Base-by-base conservation (phyloP, 192 early-diverging fungal genomes). In the Piromyces finnis region DNA sequence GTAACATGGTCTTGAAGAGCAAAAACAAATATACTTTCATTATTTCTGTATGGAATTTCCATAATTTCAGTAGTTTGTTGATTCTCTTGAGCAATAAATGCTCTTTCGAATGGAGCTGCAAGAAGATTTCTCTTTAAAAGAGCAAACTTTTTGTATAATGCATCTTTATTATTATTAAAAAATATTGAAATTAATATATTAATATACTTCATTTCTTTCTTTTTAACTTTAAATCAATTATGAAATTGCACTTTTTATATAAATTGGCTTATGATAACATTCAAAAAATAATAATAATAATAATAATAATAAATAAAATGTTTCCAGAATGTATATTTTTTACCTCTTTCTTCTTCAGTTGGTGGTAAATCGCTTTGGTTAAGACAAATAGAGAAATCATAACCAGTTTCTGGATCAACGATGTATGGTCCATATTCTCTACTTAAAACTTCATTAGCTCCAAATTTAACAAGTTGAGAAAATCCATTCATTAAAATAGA, bases 101-200 rank as follows among this genome's bases (percentile, higher is more conserved):
- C 98, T 29, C 88, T 86, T 83, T 95, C 91, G 84, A 97, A 98
- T 22, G 97, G 96, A 30, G 95, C 95, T 16, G 98, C 94, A 80
- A 99, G 85, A 37, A 94, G 91, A 84, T 98, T 96, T 78, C 96
- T 94, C 88, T 99, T 99, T 80, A 99, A 86, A 78, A 97, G 83
- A 78, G 95, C 89, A 37, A 97, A 85, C 79, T 94, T 94, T 78
- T 92, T 92, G 68, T 97, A 90, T 37, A 98, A 82, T 17, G 83
- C 91, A 79, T 91, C 91, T 88, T 30, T 30, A 16, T 22, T n/a
- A n/a, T 30, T 78, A 79, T 29, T 26, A 11, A n/a, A 80, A 12
- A 12, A 14, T 30, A 30, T 30, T 30, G 1, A 12, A 14, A 12
- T 78, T 35, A 14, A 15, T 35, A 14, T 30, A 12, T 12, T 30